These are phyloP conservation scores for Trametes polyzona DNA, from an alignment of 1,284 basidiomycete species.

Conservation along the genomic window DNA sequence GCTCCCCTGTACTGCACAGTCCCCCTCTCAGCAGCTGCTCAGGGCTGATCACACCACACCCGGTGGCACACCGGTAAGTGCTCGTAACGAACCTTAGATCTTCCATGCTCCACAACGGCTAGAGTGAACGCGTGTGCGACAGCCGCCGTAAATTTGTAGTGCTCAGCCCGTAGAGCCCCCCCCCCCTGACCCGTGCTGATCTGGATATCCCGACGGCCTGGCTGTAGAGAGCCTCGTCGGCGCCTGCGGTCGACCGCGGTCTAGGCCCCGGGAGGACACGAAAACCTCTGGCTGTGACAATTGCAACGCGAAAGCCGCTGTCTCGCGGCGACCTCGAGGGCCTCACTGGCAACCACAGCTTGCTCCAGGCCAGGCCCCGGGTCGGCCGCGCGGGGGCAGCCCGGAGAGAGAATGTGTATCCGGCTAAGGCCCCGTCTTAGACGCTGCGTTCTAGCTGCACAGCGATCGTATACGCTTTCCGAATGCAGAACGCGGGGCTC, in stretches of 20 bases:
- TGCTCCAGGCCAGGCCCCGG: slow-evolving; percentile 8
- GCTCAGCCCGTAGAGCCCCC: too few relatives aligned
- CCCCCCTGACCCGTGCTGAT: neutral
- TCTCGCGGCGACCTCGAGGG: neutral
- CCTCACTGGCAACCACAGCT: neutral
- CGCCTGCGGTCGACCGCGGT: neutral
- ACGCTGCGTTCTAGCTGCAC: slow-evolving; percentile 13
- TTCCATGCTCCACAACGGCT: neutral
- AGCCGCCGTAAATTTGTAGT: too few relatives aligned
- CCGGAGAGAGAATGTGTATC: neutral
- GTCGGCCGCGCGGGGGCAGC: neutral
- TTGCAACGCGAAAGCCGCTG: neutral
- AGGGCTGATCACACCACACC: too few relatives aligned
- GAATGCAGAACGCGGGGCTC: slow-evolving; percentile 9
- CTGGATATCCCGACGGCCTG: neutral
- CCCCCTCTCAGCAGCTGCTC: too few relatives aligned
- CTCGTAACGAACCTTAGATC: too few relatives aligned
- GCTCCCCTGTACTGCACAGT: too few relatives aligned
- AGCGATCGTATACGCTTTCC: slow-evolving; percentile 10
- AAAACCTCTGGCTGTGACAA: neutral
- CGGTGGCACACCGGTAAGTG: too few relatives aligned
- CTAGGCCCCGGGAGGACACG: neutral
- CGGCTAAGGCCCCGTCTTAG: neutral
- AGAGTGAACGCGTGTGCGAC: too few relatives aligned
- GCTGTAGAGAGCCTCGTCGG: neutral